Percentiles rank a stretch among this genome's conserved stretches.
Conservation (phyloP, 345 rosid species). For the Salix exigua region DNA sequence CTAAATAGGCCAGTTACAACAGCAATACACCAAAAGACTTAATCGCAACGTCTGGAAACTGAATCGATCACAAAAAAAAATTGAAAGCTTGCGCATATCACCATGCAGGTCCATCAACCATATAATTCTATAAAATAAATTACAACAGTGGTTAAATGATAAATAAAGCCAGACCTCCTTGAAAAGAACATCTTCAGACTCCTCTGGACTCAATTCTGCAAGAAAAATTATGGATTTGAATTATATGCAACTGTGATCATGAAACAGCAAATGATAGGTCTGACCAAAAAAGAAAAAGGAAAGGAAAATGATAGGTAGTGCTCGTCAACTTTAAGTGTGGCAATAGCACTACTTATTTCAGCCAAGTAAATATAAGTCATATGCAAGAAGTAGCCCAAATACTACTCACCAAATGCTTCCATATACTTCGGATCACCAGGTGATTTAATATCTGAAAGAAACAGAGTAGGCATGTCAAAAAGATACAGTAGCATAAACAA, state of each 20-base stretch:
- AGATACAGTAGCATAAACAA: neutral
- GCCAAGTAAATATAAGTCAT: neutral
- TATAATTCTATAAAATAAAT: neutral
- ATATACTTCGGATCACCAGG: conserved; percentile 71
- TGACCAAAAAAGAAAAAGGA: too few relatives aligned
- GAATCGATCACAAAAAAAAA: neutral
- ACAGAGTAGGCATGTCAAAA: conserved; percentile 12
- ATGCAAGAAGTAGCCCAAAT: neutral
- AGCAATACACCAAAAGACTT: neutral
- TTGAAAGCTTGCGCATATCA: neutral
- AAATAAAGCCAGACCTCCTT: conserved; percentile 65
- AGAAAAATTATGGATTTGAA: conserved; percentile 3
- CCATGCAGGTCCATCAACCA: neutral
- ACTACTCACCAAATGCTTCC: conserved; percentile 85
- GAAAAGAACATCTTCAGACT: conserved; percentile 95
- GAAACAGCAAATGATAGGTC: neutral
- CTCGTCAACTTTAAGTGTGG: too few relatives aligned
- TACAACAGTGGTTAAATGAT: neutral
- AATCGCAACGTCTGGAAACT: neutral
- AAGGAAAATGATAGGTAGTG: neutral
- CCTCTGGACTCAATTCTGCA: conserved; percentile 90
- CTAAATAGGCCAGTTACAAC: neutral
- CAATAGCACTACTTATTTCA: neutral
- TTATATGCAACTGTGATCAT: neutral
- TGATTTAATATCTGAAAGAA: conserved; percentile 68